Evolutionary conservation across 2,329 filamentous ascomycete species (phyloP).

Genomic region (Aspergillus aculeatus): DNA sequence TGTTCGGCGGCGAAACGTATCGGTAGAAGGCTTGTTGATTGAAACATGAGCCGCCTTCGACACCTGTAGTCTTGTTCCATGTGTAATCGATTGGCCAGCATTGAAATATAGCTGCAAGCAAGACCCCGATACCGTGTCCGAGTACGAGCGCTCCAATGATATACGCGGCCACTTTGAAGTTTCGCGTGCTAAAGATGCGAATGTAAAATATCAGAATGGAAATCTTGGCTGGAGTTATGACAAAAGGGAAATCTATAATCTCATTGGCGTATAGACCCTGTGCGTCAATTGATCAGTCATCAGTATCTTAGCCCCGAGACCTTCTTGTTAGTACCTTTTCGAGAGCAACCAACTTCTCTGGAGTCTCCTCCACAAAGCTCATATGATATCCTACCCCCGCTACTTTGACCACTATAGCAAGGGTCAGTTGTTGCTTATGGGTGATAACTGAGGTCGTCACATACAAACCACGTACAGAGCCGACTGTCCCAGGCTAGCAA

Average conservation of each 20-base stretch:
- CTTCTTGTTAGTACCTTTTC: constrained; percentile 15
- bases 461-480: constrained; percentile 22
- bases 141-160: constrained; percentile 20
- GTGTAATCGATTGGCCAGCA: constrained; percentile 20
- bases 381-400: constrained; percentile 21
- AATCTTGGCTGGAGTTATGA: constrained; percentile 25
- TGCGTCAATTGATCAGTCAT: background rate
- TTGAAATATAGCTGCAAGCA: constrained; percentile 26
- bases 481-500: constrained; percentile 18
- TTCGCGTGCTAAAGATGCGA: constrained; percentile 22
- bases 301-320: background rate
- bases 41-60: constrained; percentile 17
- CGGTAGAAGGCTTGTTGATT: constrained; percentile 22
- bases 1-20: constrained; percentile 18
- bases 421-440: background rate
- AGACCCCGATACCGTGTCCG: constrained; percentile 17
- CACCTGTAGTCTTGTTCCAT: constrained; percentile 16
- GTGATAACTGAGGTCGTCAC: background rate
- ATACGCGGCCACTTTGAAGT: constrained; percentile 19
- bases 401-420: constrained; percentile 13
- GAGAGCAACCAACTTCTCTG: constrained; percentile 13
- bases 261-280: constrained; percentile 19
- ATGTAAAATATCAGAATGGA: constrained; percentile 27
- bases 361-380: constrained; percentile 8
- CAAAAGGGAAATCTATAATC: constrained; percentile 24